These are phyloP conservation scores for Vitis hybrid DNA, from an alignment of 177 flowering plant species.

Conservation along the genomic window DNA sequence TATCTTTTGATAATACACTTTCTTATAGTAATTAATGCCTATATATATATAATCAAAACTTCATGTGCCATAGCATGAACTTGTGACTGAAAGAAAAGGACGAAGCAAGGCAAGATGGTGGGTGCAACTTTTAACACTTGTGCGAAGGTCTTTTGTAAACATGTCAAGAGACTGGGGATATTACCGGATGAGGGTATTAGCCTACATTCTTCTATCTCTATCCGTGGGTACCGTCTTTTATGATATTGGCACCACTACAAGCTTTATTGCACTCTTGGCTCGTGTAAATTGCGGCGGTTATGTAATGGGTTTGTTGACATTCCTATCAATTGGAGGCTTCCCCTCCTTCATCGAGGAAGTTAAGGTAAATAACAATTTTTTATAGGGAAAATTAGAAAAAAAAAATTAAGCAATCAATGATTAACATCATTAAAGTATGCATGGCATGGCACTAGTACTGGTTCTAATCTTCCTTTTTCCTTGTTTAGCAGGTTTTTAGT, in stretches of 20 bases:
- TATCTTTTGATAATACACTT: too few species aligned
- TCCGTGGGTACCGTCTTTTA: slow-evolving; percentile 19
- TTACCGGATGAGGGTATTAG: slow-evolving; percentile 18
- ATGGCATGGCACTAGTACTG: too few species aligned
- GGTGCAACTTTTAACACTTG: slow-evolving; percentile 15
- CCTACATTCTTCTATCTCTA: slow-evolving; percentile 18
- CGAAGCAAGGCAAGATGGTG: slow-evolving; percentile 17
- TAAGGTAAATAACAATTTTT: slow-evolving; percentile 16
- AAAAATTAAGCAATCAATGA: too few species aligned
- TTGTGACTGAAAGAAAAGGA: not conserved
- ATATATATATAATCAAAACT: too few species aligned
- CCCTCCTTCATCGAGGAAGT: slow-evolving; percentile 44
- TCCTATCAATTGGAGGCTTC: slow-evolving; percentile 44
- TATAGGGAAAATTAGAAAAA: not conserved
- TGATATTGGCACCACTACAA: not conserved
- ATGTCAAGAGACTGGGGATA: slow-evolving; percentile 24
- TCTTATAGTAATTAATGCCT: too few species aligned
- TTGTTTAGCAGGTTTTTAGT: slow-evolving; percentile 3
- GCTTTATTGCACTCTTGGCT: slow-evolving; percentile 21
- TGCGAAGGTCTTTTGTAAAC: slow-evolving; percentile 17
- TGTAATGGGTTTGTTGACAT: slow-evolving; percentile 34
- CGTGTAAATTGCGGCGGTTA: slow-evolving; percentile 20
- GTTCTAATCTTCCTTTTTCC: not conserved
- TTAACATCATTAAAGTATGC: too few species aligned
- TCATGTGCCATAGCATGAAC: not conserved